Evolutionary conservation across 1,284 basidiomycete species (phyloP), one percentile per base, ranked within the genome.

Genomic region (Heterobasidion annosum): DNA sequence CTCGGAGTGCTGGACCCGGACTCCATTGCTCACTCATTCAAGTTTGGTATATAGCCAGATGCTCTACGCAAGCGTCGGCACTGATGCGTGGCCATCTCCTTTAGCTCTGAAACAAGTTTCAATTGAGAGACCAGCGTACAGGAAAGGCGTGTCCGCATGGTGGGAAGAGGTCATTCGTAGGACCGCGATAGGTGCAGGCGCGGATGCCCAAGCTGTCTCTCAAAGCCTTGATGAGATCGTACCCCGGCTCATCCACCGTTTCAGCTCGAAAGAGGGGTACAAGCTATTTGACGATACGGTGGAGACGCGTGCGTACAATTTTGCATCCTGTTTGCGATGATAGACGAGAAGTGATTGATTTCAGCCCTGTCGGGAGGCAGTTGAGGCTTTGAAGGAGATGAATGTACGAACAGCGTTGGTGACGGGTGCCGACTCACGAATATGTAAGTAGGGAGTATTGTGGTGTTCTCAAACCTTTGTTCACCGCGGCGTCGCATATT

Each of bases 181-280:
- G 55, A 91, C 88, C 44, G 88, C 87, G 19, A 63, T 88, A 4
- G 84, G 81, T 6, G 86, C 88, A 46, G 86, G 85, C 3, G 87
- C 82, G 9, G 72, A 83, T 65, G 64, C 73, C 50, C 61, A 69
- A 62, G 85, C 64, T 33, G 74, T 88, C 18, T 73, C 82, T 54
- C 61, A 62, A 5, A 74, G 75, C 52, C 66, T 88, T 32, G 60
- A 67, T 34, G 58, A 68, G 54, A 84, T 91, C 50, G 79, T 83
- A 12, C 70, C 76, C 8, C 65, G 59, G 15, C 75, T 91, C 25
- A 73, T 90, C 70, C 62, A 71, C 34, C 74, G 79, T 25, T 91
- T 91, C 64, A 82, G 83, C 63, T 83, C 83, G 18, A 70, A 70
- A 53, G 76, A 88, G 65, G 89, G 86, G 1, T 91, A 91, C 64